phyloP scores from a whole-genome alignment of 2,329 filamentous ascomycete genomes.

The Botrytis paeoniae region DNA sequence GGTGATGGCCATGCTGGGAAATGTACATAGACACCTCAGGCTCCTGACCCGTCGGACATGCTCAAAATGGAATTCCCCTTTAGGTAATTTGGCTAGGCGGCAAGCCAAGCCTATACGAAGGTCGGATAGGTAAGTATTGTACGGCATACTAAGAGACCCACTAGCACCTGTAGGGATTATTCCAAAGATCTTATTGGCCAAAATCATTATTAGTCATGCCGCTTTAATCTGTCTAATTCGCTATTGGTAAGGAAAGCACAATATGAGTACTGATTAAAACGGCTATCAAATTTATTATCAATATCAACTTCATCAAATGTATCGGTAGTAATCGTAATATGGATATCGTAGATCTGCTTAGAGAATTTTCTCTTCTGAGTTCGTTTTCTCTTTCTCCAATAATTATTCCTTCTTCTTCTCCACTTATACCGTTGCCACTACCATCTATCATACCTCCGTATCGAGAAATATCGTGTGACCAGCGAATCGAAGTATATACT shows the following conservation, averaged over 20 bases:
- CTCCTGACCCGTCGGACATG: too few species aligned
- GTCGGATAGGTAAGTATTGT: not conserved
- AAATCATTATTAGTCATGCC: not conserved
- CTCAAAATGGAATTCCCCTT: too few species aligned
- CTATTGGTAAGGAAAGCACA: not conserved
- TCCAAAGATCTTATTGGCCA: not conserved
- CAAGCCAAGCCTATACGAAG: not conserved
- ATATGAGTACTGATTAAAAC: not conserved
- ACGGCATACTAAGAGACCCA: too few species aligned
- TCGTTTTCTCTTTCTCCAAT: not conserved
- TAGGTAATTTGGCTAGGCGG: too few species aligned
- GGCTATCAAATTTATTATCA: not conserved
- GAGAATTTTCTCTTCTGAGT: not conserved
- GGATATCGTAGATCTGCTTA: constrained; percentile 1
- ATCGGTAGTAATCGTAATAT: not conserved
- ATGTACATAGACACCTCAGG: too few species aligned
- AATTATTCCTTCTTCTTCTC: too few species aligned
- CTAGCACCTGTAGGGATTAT: not conserved
- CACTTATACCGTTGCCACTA: not conserved
- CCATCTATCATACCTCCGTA: not conserved
- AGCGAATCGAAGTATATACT: constrained; percentile 1
- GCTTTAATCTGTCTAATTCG: not conserved
- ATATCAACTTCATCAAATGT: not conserved
- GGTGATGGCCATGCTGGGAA: too few species aligned
- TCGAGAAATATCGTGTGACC: not conserved